A percentile compares a stretch with the other conserved stretches of the same genome.
These are phyloP conservation scores for Amanita subjunquillea DNA, from an alignment of 768 basidiomycete genomes.

Conservation along the genomic window DNA sequence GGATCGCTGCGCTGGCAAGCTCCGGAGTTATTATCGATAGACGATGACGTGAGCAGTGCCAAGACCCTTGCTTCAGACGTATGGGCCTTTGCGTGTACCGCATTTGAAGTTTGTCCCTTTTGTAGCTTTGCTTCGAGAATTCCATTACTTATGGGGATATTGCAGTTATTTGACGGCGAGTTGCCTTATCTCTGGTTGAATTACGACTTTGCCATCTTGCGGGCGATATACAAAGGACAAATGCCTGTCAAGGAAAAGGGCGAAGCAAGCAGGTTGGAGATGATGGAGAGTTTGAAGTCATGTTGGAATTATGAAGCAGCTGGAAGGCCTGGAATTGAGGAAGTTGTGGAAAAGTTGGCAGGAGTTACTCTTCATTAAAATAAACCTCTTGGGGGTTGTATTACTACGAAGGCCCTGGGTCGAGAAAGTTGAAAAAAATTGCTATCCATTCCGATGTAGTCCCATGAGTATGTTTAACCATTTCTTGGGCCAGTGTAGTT, in stretches of 20 bases:
- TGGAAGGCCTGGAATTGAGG: slow-evolving; percentile 8
- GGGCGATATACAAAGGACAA: slow-evolving; percentile 12
- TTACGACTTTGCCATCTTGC: slow-evolving; percentile 16
- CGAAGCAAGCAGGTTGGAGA: not conserved
- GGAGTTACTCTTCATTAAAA: not conserved
- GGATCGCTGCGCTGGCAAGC: slow-evolving; percentile 21
- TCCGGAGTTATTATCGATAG: slow-evolving; percentile 17
- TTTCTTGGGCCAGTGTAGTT: too few species aligned
- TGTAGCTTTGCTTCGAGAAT: not conserved
- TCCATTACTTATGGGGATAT: not conserved
- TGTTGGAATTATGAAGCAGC: slow-evolving; percentile 13
- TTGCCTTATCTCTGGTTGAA: slow-evolving; percentile 16
- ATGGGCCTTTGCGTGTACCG: slow-evolving; percentile 21
- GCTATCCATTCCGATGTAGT: too few species aligned
- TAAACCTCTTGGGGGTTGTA: too few species aligned
- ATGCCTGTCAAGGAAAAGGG: slow-evolving; percentile 12
- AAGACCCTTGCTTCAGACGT: slow-evolving; percentile 16
- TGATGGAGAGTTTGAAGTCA: slow-evolving; percentile 5
- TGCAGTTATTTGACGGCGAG: slow-evolving; percentile 16
- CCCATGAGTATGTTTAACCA: too few species aligned
- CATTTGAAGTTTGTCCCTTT: slow-evolving; percentile 16
- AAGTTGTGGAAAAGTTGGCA: not conserved
- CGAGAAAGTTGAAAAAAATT: too few species aligned
- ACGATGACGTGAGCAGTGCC: slow-evolving; percentile 3
- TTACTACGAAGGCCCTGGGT: too few species aligned